phyloP scores from a whole-genome alignment of 495 filamentous ascomycete species.

The Mytilinidion resinicola region DNA sequence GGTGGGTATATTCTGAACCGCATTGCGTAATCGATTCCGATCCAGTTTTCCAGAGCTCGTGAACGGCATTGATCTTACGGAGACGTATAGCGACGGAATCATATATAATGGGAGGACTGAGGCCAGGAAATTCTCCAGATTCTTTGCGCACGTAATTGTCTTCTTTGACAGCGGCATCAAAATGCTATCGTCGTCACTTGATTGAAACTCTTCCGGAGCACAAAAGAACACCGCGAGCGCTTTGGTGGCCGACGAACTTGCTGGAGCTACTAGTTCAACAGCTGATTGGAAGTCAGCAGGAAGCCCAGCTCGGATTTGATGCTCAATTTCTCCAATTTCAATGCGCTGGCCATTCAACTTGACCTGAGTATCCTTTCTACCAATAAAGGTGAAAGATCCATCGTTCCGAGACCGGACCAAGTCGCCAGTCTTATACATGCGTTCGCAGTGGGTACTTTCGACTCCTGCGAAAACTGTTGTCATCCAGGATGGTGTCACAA shows the following conservation, averaged over 20 bases:
- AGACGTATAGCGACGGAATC: no score
- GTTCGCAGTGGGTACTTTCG: neutral
- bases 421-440: conserved; percentile 39
- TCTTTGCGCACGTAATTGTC: no score
- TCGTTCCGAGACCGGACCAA: conserved; percentile 38
- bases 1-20: no score
- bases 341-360: conserved; percentile 40
- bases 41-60: no score
- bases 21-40: no score
- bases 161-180: no score
- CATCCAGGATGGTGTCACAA: conserved; percentile 16
- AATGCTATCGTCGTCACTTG: no score
- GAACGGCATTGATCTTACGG: no score
- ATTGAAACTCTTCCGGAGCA: no score
- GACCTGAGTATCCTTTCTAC: conserved; percentile 37
- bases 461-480: neutral
- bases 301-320: conserved; percentile 43
- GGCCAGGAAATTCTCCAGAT: no score
- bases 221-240: no score
- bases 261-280: neutral
- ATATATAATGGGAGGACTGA: no score
- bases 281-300: conserved; percentile 38
- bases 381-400: conserved; percentile 43
- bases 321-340: conserved; percentile 51
- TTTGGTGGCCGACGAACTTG: neutral